phyloP scores from a whole-genome alignment of 805 yeast genomes.

The Komagataella kurtzmanii region DNA sequence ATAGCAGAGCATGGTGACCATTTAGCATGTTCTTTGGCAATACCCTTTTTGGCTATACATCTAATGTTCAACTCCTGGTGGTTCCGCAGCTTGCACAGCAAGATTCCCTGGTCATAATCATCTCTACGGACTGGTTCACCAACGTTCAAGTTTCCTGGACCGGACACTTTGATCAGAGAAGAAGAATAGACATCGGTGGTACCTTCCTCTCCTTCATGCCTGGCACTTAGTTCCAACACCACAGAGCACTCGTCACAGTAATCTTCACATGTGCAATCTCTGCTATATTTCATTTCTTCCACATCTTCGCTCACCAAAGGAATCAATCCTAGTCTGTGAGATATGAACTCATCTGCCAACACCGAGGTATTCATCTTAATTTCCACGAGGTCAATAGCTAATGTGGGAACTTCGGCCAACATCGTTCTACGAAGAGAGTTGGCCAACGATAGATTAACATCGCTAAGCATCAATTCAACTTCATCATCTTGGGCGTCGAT shows the following conservation, averaged over 20 bases:
- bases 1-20: slow-evolving; percentile 97
- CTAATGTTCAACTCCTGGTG: slow-evolving; percentile 83
- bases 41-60: slow-evolving; percentile 96
- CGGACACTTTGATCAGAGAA: slow-evolving; percentile 40
- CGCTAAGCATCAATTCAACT: slow-evolving; percentile 80
- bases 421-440: slow-evolving; percentile 85
- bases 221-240: slow-evolving; percentile 72
- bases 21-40: slow-evolving; percentile 94
- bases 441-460: slow-evolving; percentile 83
- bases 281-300: slow-evolving; percentile 70
- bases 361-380: slow-evolving; percentile 89
- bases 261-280: slow-evolving; percentile 97
- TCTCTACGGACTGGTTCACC: slow-evolving; percentile 86
- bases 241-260: slow-evolving; percentile 95
- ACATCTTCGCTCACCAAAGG: slow-evolving; percentile 81
- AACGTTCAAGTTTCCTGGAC: slow-evolving; percentile 21
- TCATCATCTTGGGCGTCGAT: slow-evolving; percentile 75
- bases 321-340: slow-evolving; percentile 87
- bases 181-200: slow-evolving; percentile 85
- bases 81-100: slow-evolving; percentile 80
- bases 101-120: slow-evolving; percentile 66
- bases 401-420: slow-evolving; percentile 93
- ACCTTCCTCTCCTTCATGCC: slow-evolving; percentile 66
- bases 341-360: slow-evolving; percentile 89
- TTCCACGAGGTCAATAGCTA: slow-evolving; percentile 93